Percentiles rank a stretch among this genome's conserved stretches.
These are phyloP conservation scores for Babesia ovata DNA, from an alignment of 169 alveolate genomes.

Conservation along the genomic window DNA sequence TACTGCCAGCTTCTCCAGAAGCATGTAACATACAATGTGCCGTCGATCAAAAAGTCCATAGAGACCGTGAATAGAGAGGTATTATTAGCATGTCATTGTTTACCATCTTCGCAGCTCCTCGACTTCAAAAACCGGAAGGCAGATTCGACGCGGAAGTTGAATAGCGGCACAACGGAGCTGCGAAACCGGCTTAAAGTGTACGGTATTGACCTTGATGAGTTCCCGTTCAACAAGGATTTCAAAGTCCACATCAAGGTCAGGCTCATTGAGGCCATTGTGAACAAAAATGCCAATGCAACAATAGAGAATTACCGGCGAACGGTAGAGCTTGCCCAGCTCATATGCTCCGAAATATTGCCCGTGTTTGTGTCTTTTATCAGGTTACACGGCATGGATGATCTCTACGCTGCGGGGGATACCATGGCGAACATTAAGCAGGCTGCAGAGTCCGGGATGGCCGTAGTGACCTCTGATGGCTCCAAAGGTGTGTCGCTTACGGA, in stretches of 20 bases:
- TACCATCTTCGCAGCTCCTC: slow-evolving; percentile 11
- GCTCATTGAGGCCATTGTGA: slow-evolving; percentile 34
- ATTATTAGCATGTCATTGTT: not conserved
- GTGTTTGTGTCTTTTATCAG: slow-evolving; percentile 34
- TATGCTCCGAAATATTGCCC: slow-evolving; percentile 10
- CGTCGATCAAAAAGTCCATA: slow-evolving; percentile 40
- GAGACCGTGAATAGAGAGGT: slow-evolving; percentile 39
- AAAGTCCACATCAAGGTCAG: slow-evolving; percentile 22
- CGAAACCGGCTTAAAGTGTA: slow-evolving; percentile 17
- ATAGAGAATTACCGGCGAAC: slow-evolving; percentile 25
- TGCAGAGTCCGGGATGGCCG: slow-evolving; percentile 43
- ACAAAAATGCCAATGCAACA: slow-evolving; percentile 22
- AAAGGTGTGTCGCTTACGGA: not conserved
- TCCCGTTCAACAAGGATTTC: slow-evolving; percentile 40
- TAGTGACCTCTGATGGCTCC: not conserved
- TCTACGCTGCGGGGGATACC: slow-evolving; percentile 26
- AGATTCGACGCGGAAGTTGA: slow-evolving; percentile 42
- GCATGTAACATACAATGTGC: slow-evolving; percentile 46
- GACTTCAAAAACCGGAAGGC: slow-evolving; percentile 45
- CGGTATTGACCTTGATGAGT: slow-evolving; percentile 31
- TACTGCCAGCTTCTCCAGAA: slow-evolving; percentile 56
- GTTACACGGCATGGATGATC: slow-evolving; percentile 25
- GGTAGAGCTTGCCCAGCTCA: not conserved
- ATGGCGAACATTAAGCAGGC: slow-evolving; percentile 45
- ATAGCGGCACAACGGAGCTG: slow-evolving; percentile 21